phyloP scores from a whole-genome alignment of 257 asterid species.

The Solanum neorickii region DNA sequence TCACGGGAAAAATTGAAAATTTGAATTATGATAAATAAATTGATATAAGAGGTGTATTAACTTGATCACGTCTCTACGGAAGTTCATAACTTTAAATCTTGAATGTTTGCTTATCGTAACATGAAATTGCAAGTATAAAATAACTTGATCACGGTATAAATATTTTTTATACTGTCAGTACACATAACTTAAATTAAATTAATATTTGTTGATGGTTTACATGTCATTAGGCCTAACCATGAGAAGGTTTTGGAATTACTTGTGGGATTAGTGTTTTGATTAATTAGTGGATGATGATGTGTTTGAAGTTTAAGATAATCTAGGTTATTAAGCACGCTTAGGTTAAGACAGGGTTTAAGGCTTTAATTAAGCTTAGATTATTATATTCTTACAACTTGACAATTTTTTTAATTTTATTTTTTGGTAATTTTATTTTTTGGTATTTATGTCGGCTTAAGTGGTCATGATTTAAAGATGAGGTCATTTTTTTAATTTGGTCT shows the following conservation, averaged over 20 bases:
- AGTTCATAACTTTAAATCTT: neutral
- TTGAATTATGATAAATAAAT: neutral
- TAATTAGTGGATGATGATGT: conserved; percentile 62
- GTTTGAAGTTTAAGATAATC: conserved; percentile 35
- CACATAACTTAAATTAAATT: neutral
- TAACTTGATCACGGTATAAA: neutral
- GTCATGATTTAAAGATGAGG: neutral
- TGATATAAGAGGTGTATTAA: neutral
- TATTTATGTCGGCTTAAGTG: neutral
- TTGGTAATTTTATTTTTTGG: neutral
- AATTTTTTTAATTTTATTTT: neutral
- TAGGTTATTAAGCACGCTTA: conserved; percentile 38
- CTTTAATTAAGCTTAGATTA: neutral
- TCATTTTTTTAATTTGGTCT: neutral
- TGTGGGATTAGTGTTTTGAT: conserved; percentile 15
- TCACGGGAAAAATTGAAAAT: neutral
- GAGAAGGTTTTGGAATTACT: conserved; percentile 2
- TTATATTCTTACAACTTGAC: neutral
- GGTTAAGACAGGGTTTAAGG: neutral
- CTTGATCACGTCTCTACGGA: neutral
- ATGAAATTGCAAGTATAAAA: neutral
- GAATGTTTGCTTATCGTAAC: neutral
- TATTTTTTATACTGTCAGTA: neutral
- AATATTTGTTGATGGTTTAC: conserved; percentile 34
- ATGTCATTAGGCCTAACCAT: conserved; percentile 71